Base-by-base conservation (phyloP, 2,329 filamentous ascomycete species). In the Cryphonectria nitschkei region DNA sequence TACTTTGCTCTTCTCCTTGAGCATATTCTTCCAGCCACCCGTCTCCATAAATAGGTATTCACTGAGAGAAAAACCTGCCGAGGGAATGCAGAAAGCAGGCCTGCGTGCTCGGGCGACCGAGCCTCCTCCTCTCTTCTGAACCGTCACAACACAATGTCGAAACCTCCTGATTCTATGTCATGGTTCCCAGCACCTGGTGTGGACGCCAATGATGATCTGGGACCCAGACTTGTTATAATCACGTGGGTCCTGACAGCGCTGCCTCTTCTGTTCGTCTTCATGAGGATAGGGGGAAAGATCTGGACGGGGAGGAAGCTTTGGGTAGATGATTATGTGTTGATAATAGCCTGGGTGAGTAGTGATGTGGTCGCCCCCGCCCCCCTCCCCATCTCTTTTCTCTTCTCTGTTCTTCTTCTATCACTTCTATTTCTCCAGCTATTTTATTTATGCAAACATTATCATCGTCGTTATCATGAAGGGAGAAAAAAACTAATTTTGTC, bases 311-410 rank as follows among this genome's bases (percentile, higher is more conserved):
- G 63, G 11, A 41, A 29, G 19, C 63, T 65, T 3, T 65, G 63
- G 63, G 0, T 34, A 16, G 63, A 65, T n/a, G 63, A 65, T 43
- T 65, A 65, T 13, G 43, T 52, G 41, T 14, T 65, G 41, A 65
- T 65, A 34, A 4, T 37, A 34, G 41, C 63, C 22, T 65, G 63
- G 62, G 63, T 65, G 16, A 14, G 43, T 46, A 16, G 9, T 14
- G 11, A 65, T 63, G n/a, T 41, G 32, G 1, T 26, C 26, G 26
- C 26, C 26, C 26, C 26, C 8, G n/a, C 58, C 29, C 16, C 16
- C 6, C 14, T 26, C 22, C 26, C 6, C 7, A 22, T 32, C 14
- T 32, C 60, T 26, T 16, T 43, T 29, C 19, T 8, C 26, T n/a
- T 50, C 46, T n/a, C n/a, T n/a, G 2, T n/a, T 14, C 11, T 41